These are phyloP conservation scores for Pythium coloratum DNA, from an alignment of 352 stramenopile genomes.

Conservation along the genomic window DNA sequence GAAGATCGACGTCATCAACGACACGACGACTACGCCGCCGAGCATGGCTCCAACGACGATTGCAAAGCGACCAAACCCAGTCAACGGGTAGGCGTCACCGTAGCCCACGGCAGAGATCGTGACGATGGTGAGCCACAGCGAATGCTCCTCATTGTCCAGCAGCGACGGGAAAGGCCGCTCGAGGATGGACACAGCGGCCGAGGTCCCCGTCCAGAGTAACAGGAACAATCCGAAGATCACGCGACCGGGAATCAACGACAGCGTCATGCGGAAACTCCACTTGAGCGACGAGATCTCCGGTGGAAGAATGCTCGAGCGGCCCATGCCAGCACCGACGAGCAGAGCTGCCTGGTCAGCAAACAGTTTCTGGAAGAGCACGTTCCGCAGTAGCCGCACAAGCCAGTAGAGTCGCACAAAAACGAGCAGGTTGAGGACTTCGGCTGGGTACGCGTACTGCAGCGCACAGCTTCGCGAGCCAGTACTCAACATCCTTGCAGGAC, in stretches of 20 bases:
- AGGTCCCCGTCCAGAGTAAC: slow-evolving; percentile 48
- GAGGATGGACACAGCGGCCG: slow-evolving; percentile 53
- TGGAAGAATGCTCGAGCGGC: slow-evolving; percentile 26
- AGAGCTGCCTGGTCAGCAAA: slow-evolving; percentile 28
- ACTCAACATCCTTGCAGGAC: slow-evolving; percentile 16
- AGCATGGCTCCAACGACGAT: slow-evolving; percentile 54
- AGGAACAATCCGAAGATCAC: slow-evolving; percentile 50
- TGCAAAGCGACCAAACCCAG: slow-evolving; percentile 38
- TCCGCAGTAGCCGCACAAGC: slow-evolving; percentile 53
- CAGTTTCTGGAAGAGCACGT: slow-evolving; percentile 43
- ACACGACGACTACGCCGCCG: slow-evolving; percentile 51
- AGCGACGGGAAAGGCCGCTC: slow-evolving; percentile 59
- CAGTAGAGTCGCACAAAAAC: slow-evolving; percentile 64
- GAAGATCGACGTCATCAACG: slow-evolving; percentile 67
- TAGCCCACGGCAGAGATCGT: slow-evolving; percentile 66
- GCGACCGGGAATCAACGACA: slow-evolving; percentile 38
- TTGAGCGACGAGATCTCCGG: slow-evolving; percentile 41
- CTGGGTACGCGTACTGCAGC: slow-evolving; percentile 50
- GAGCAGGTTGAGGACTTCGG: slow-evolving; percentile 65
- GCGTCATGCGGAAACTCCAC: slow-evolving; percentile 59
- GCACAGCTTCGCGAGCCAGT: slow-evolving; percentile 29
- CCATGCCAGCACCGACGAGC: slow-evolving; percentile 27
- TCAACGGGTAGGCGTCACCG: slow-evolving; percentile 59
- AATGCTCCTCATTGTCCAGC: slow-evolving; percentile 55
- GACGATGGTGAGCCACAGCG: slow-evolving; percentile 64